Conservation (phyloP, 768 basidiomycete genomes). For the Harrya chromipes region DNA sequence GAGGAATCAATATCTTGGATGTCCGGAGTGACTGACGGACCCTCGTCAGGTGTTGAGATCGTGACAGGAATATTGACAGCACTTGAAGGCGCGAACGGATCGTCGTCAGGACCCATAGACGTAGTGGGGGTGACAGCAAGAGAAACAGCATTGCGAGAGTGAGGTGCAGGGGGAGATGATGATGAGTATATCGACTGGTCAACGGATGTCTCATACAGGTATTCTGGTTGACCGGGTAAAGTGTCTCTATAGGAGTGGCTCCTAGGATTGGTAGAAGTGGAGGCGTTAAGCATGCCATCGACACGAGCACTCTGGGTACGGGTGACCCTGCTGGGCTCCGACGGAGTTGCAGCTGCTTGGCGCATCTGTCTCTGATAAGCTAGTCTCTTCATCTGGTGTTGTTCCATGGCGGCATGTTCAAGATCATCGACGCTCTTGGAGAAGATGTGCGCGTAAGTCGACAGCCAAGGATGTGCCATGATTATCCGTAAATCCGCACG, state of each 20-base stretch:
- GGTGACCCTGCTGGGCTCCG: conserved; percentile 32
- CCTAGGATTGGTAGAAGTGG: conserved; percentile 35
- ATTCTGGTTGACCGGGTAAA: conserved; percentile 57
- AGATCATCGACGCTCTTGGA: conserved; percentile 71
- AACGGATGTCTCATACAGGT: conserved; percentile 68
- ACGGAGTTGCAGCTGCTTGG: conserved; percentile 39
- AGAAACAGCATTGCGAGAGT: conserved; percentile 38
- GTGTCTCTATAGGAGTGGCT: conserved; percentile 49
- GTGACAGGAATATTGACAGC: conserved; percentile 28
- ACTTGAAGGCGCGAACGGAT: conserved; percentile 61
- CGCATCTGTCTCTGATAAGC: conserved; percentile 82
- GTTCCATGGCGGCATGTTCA: conserved; percentile 76
- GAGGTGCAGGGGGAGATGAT: conserved; percentile 30
- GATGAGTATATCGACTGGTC: conserved; percentile 52
- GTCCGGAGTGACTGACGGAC: conserved; percentile 13
- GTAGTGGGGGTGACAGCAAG: conserved; percentile 47
- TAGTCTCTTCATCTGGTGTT: conserved; percentile 78
- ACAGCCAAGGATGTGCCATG: conserved; percentile 89
- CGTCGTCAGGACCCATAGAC: conserved; percentile 49
- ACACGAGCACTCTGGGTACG: conserved; percentile 57
- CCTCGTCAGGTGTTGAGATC: conserved; percentile 28
- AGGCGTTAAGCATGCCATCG: conserved; percentile 38
- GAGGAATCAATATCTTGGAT: conserved; percentile 20
- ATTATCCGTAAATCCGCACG: conserved; percentile 75
- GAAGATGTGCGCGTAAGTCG: conserved; percentile 49